Base-by-base conservation (phyloP, 305 asterid species). In the Fraxinus platypoda region DNA sequence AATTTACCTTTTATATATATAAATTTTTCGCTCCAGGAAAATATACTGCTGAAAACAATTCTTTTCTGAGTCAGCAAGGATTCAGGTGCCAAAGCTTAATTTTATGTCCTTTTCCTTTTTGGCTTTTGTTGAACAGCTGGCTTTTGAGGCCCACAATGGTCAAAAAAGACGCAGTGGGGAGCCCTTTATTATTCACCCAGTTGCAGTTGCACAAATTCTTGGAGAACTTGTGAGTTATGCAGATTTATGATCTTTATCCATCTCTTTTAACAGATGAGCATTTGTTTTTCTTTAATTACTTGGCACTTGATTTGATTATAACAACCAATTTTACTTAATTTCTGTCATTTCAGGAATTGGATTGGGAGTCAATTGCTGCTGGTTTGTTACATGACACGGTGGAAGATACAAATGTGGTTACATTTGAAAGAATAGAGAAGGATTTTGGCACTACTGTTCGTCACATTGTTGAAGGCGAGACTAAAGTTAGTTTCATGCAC, bases 151-250 rank as follows among this genome's bases (percentile, higher is more conserved):
- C 68, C 98, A 95, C 85, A 90, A 95, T 88, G 98, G 98, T 83
- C 98, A 95, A 87, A 94, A 89, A 88, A 90, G 98, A 86, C 98
- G 98, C 84, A 95, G 98, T 72, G 98, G 98, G 82, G 98, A 95
- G 88, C 97, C 98, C 83, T 95, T 94, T 78, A 95, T 95, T 59
- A 90, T 92, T 81, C 98, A 95, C 84, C 98, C 98, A 57, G 97
- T 95, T 83, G 98, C 98, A 83, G 98, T 95, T 88, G 98, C 98
- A 78, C 92, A 90, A 87, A 94, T 95, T 91, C 97, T 95, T 4
- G 98, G 98, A 85, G 97, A 94, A 86, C 94, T 95, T 41, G 98
- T 95, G 83, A 90, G 98, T 74, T 70, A 33, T 84, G 73, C 7
- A 23, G 72, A 76, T 68, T 77, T 77, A 80, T 81, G 8, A 64